Base-by-base conservation (phyloP, 495 filamentous ascomycete species). In the Penicillium egyptiacum region DNA sequence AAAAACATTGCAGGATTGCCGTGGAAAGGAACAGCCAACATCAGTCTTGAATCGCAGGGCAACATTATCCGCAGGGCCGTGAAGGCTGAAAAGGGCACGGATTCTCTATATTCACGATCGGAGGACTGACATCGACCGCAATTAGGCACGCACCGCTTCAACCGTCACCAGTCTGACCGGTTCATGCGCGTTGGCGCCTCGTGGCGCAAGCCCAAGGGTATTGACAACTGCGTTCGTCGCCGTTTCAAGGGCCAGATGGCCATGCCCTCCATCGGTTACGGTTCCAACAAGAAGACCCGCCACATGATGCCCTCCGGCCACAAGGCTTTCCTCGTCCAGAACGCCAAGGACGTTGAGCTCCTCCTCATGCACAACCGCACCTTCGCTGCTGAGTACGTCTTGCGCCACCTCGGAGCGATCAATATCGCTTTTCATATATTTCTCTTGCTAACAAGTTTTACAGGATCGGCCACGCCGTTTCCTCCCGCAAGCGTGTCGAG, bases 321-420 rank as follows among this genome's bases (percentile, higher is more conserved):
- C 87, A 98, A 98, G 85, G 92, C 94, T 57, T 98, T 98, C 87
- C 87, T 98, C 73, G 94, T 98, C 79, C 87, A 91, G 84, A 98
- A 97, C 85, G 73, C 86, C 77, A 80, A 85, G 72, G 95, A 98
- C 70, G 88, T 98, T 71, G 93, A 98, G 80, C 87, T 98, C 59
- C 89, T 98, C 66, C 85, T 98, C 59, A 98, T 98, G 94, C 95
- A 98, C 88, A 98, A 98, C 88, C 88, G 88, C 75, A 96, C 91
- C 75, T 96, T 86, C 80, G 94, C 94, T 74, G 94, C 94, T 71
- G 95, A 98, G 94, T 98, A 88, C 69, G 91, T 84, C 19, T 31
- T 25, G 31, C 44, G 28, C 31, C 19, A 25, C 2, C 28, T 35
- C 40, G 23, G 20, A 41, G 31, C 22, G 43, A 37, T 35, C 17